Percentiles rank a stretch among this genome's conserved stretches.
Evolutionary conservation across 345 rosid genomes (phyloP).

Genomic region (Melaleuca quinquenervia): DNA sequence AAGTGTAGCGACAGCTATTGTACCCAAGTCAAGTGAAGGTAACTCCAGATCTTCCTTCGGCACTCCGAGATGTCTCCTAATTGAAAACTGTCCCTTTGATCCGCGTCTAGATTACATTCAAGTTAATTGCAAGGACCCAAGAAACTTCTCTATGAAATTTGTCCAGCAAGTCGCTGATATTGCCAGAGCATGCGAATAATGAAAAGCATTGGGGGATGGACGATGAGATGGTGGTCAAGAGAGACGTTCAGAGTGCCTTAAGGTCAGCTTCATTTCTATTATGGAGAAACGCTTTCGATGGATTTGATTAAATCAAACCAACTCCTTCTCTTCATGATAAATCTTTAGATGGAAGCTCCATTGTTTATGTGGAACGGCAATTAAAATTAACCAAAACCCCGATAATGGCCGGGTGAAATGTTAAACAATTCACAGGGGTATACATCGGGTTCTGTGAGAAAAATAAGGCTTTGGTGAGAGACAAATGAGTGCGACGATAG

Average conservation of each 20-base stretch:
- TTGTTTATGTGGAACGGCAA: background rate
- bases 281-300: background rate
- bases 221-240: background rate
- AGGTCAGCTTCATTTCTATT: background rate
- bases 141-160: background rate
- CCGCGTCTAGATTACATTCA: background rate
- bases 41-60: background rate
- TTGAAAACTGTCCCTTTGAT: background rate
- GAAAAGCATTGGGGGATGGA: background rate
- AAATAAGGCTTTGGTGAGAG: background rate
- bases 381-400: background rate
- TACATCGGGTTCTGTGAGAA: background rate
- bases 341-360: background rate
- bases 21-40: background rate
- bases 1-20: constrained; percentile 1
- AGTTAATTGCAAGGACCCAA: background rate
- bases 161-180: background rate
- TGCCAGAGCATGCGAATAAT: background rate
- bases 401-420: background rate
- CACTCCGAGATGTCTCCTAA: background rate
- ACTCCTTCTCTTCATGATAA: background rate
- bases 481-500: background rate
- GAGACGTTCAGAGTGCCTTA: background rate
- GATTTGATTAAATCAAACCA: background rate
- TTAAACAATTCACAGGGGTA: background rate